Percentiles rank a stretch among this genome's conserved stretches.
Evolutionary conservation across 148 eudicot genomes (phyloP).

Genomic region (Rhododendron kiyosumense): DNA sequence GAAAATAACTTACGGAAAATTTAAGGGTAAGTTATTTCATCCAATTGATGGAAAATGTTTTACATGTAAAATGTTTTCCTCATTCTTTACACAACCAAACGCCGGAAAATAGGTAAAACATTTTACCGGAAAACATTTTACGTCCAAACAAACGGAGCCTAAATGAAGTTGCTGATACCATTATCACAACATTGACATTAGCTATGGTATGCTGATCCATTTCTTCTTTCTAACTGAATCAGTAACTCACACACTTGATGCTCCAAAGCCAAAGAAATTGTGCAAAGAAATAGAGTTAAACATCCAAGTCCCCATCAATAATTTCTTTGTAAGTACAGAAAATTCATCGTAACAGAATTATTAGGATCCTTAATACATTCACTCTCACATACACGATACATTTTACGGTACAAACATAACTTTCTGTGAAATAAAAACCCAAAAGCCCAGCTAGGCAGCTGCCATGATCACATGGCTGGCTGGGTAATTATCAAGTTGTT

Average conservation of each 20-base stretch:
- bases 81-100: too few relatives aligned
- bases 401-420: neutral
- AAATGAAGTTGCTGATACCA: neutral
- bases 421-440: neutral
- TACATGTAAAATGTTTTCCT: too few relatives aligned
- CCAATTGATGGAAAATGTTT: too few relatives aligned
- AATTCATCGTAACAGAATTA: neutral
- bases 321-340: neutral
- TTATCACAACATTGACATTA: neutral
- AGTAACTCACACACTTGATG: neutral
- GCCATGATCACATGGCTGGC: constrained; percentile 15
- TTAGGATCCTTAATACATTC: neutral
- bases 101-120: too few relatives aligned
- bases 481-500: constrained; percentile 3
- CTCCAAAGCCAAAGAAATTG: neutral
- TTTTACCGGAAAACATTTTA: too few relatives aligned
- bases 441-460: constrained; percentile 12
- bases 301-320: neutral
- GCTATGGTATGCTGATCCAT: neutral
- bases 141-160: too few relatives aligned
- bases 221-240: neutral
- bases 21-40: too few relatives aligned
- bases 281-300: neutral
- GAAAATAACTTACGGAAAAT: too few relatives aligned
- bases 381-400: neutral